A percentile compares a stretch with the other conserved stretches of the same genome.
Conservation (phyloP, 179 eudicot genomes). For the Patellifolia procumbens region DNA sequence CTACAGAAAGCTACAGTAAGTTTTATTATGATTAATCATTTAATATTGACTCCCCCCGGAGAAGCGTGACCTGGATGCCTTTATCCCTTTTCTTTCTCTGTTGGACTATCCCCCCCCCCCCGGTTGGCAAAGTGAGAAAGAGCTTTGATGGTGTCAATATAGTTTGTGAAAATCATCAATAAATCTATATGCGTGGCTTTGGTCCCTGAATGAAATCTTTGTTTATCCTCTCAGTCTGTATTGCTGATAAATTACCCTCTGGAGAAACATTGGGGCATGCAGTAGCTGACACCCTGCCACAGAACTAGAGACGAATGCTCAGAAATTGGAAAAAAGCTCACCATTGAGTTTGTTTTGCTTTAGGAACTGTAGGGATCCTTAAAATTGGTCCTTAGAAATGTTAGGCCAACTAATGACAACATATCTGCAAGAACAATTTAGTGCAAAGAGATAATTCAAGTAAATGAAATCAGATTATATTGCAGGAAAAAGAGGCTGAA, state of each 20-base stretch:
- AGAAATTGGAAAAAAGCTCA: neutral
- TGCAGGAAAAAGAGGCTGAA: neutral
- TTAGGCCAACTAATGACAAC: neutral
- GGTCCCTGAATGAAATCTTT: neutral
- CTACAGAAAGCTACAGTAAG: slow-evolving; percentile 79
- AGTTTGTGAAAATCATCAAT: neutral
- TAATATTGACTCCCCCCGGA: neutral
- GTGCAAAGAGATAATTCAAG: neutral
- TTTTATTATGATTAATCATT: slow-evolving; percentile 6
- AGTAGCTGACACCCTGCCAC: neutral
- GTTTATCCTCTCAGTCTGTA: neutral
- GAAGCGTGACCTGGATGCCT: neutral
- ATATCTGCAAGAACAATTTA: neutral
- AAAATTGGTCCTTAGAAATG: neutral
- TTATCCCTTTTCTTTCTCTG: neutral
- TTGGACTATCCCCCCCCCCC: no score
- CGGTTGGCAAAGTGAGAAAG: neutral
- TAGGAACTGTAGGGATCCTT: neutral
- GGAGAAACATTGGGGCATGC: neutral
- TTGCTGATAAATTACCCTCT: neutral
- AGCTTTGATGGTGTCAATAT: neutral
- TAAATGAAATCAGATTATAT: neutral
- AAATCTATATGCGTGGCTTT: neutral
- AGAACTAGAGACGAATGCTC: neutral
- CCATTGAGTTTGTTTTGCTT: neutral